phyloP scores from a whole-genome alignment of 768 basidiomycete genomes.

The Kwoniella shandongensis region DNA sequence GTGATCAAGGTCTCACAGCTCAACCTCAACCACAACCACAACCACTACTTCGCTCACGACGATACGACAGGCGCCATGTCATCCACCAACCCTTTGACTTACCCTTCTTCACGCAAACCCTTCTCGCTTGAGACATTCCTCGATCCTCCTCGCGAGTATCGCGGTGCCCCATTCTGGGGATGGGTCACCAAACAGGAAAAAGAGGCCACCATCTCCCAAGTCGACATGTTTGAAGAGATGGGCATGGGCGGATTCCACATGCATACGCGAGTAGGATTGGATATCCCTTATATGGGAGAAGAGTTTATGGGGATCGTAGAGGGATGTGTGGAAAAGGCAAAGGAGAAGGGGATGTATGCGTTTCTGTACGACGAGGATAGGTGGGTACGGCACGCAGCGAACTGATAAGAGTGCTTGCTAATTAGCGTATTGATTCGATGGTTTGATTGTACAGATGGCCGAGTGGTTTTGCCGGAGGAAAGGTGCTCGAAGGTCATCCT shows the following conservation, averaged over 20 bases:
- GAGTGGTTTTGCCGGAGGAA: slow-evolving; percentile 38
- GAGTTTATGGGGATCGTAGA: slow-evolving; percentile 40
- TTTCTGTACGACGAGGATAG: slow-evolving; percentile 44
- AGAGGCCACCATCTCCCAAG: slow-evolving; percentile 15
- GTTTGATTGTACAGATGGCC: slow-evolving; percentile 28
- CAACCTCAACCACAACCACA: too few relatives aligned
- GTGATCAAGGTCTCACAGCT: too few relatives aligned
- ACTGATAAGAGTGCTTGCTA: background rate
- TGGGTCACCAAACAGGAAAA: slow-evolving; percentile 35
- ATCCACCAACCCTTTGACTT: slow-evolving; percentile 26
- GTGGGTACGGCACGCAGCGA: slow-evolving; percentile 10
- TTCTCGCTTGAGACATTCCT: slow-evolving; percentile 26
- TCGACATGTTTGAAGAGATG: slow-evolving; percentile 32
- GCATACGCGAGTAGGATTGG: slow-evolving; percentile 40
- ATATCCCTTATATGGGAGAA: slow-evolving; percentile 39
- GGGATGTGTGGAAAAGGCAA: slow-evolving; percentile 28
- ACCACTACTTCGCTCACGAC: too few relatives aligned
- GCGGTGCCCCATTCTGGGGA: slow-evolving; percentile 40
- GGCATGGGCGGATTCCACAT: slow-evolving; percentile 42
- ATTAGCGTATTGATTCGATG: background rate
- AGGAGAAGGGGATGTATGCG: slow-evolving; percentile 40
- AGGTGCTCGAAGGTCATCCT: slow-evolving; percentile 33
- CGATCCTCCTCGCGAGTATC: slow-evolving; percentile 32
- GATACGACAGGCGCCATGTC: background rate
- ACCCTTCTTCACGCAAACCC: slow-evolving; percentile 28